These are phyloP conservation scores for Schizochytrium sp. DNA, from an alignment of 108 stramenopile genomes.

Conservation along the genomic window DNA sequence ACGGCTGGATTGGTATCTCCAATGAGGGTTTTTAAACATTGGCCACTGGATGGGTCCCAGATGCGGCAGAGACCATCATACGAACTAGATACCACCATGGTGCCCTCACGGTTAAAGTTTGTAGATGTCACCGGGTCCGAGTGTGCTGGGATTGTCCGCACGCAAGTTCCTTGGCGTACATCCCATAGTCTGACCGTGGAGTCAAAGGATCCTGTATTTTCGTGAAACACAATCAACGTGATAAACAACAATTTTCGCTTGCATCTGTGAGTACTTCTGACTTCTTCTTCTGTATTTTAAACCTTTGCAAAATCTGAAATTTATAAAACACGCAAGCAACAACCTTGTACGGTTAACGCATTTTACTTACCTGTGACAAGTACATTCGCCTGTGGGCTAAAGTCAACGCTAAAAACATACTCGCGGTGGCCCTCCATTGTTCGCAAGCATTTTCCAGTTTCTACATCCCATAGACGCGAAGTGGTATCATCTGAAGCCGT, in stretches of 20 bases:
- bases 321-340: not conserved
- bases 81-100: conserved; percentile 82
- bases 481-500: conserved; percentile 78
- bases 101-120: conserved; percentile 88
- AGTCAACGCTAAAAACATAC: conserved; percentile 78
- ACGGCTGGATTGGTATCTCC: conserved; percentile 82
- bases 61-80: conserved; percentile 93
- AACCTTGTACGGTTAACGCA: not conserved
- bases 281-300: too few relatives aligned
- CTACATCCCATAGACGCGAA: conserved; percentile 79
- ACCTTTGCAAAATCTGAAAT: too few relatives aligned
- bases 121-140: conserved; percentile 94
- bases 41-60: conserved; percentile 94
- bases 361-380: conserved; percentile 49
- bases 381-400: conserved; percentile 62
- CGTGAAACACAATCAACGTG: not conserved
- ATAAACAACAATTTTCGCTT: not conserved
- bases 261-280: too few relatives aligned
- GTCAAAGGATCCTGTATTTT: conserved; percentile 83
- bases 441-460: conserved; percentile 79
- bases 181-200: conserved; percentile 97
- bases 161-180: conserved; percentile 87
- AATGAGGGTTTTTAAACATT: conserved; percentile 93
- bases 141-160: conserved; percentile 90
- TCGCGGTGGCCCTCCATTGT: conserved; percentile 79